Percentiles rank a stretch among this genome's conserved stretches.
Conservation (phyloP, 2,329 filamentous ascomycete species). For the Nannizziopsis arthrosporioides region DNA sequence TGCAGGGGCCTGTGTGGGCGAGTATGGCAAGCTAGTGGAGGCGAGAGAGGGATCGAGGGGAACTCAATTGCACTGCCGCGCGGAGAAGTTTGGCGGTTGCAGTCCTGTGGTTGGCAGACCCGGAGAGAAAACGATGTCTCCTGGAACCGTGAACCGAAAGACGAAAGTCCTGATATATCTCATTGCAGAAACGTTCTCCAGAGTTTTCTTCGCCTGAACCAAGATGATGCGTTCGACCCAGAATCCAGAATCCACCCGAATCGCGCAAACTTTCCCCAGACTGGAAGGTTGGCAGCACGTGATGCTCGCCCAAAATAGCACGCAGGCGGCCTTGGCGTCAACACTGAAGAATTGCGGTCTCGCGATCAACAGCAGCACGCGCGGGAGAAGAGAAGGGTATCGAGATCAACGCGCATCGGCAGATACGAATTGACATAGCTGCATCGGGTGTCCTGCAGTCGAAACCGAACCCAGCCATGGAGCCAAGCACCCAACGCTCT, state of each 20-base stretch:
- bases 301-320: too few species aligned
- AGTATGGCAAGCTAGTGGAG: neutral
- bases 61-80: slow-evolving; percentile 7
- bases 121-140: neutral
- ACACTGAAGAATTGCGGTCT: too few species aligned
- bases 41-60: slow-evolving; percentile 4
- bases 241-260: too few species aligned
- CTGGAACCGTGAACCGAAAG: slow-evolving; percentile 7
- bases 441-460: too few species aligned
- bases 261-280: too few species aligned
- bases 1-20: slow-evolving; percentile 1
- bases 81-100: neutral
- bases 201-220: too few species aligned
- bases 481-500: slow-evolving; percentile 33
- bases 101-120: neutral
- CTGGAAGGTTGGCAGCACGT: too few species aligned
- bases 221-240: too few species aligned
- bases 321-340: too few species aligned
- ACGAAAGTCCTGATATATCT: neutral
- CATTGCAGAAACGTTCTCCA: neutral
- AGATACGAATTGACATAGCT: slow-evolving; percentile 2
- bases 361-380: too few species aligned
- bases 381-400: too few species aligned
- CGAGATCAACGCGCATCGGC: neutral
- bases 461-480: slow-evolving; percentile 14